Conservation (phyloP, 352 stramenopile species). For the Lagenidium sp. region DNA sequence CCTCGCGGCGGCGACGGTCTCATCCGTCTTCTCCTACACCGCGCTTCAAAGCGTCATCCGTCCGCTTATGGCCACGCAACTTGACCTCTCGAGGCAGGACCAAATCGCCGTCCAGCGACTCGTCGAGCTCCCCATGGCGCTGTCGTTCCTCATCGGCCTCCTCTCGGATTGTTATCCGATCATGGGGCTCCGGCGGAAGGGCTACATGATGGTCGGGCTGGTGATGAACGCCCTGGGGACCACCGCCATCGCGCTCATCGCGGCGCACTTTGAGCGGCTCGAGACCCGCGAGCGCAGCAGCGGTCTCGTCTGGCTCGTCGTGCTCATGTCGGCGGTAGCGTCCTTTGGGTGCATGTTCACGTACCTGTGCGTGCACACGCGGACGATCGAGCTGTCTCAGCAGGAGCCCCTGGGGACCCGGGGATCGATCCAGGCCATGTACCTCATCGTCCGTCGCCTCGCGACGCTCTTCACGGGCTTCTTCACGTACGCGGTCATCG, state of each 20-base stretch:
- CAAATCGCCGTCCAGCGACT: not conserved
- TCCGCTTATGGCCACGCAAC: conserved; percentile 5
- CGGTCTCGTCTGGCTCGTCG: not conserved
- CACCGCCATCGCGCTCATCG: not conserved
- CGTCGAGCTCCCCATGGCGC: conserved; percentile 46
- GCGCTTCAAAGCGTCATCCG: conserved; percentile 1
- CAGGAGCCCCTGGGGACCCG: not conserved
- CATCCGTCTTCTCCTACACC: conserved; percentile 4
- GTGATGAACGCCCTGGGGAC: conserved; percentile 4
- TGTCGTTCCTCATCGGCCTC: conserved; percentile 81
- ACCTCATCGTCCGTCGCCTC: conserved; percentile 4
- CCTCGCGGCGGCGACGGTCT: not conserved
- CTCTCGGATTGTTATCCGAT: conserved; percentile 78
- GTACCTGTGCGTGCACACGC: conserved; percentile 4
- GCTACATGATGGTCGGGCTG: conserved; percentile 46
- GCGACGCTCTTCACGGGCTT: not conserved
- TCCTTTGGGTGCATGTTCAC: conserved; percentile 1
- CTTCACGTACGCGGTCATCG: conserved; percentile 1
- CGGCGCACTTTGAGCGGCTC: not conserved
- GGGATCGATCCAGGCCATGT: conserved; percentile 3
- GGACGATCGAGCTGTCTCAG: conserved; percentile 3
- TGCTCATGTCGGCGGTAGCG: not conserved
- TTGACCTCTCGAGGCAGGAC: not conserved
- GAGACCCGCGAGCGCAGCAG: not conserved
- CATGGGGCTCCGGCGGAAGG: conserved; percentile 31